Evolutionary conservation across 768 basidiomycete species (phyloP), one percentile per base, ranked within the genome.

Genomic region (Lenzites betulinus): DNA sequence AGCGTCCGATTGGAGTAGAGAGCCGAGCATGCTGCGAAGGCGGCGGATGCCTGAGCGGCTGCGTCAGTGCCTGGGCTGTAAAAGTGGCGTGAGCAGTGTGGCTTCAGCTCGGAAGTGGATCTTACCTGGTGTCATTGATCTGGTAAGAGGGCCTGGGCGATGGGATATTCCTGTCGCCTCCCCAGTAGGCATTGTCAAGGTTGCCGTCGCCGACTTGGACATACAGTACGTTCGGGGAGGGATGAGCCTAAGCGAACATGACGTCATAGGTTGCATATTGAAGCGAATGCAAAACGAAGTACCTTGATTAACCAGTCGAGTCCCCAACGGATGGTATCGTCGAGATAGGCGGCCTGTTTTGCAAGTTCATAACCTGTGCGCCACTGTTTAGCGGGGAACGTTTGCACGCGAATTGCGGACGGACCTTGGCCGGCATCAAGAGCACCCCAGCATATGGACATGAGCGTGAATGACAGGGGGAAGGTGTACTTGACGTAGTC

Each of bases 231-330:
- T 82, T 79, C 18, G 85, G 78, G 20, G 82, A 74, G 1, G 94
- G 86, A 72, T 97, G 94, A 8, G 92, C 93, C 92, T 95, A 67
- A 48, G 48, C 46, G 2, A 23, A 39, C 20, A 55, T 57, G 60
- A 56, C 54, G 60, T 62, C 54, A 62, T 61, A 18, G 13, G 38
- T 30, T 39, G 36, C 12, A 5, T 33, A 11, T 4, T 11, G 13
- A 3, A 20, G 30, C 43, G 15, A 44, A 15, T 13, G 39, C 12
- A 20, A 36, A 4, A 20, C 7, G 2, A 52, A 78, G 62, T 58
- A 88, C 93, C 79, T 92, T 93, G 53, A 95, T 92, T 51, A 95
- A 76, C 93, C 93, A 97, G 73, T 93, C 89, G 46, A 93, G 81
- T 25, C 93, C 89, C 92, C 92, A 96, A 60, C 94, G 85, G 53